These are phyloP conservation scores for Colletotrichum plurivorum DNA, from an alignment of 2,329 filamentous ascomycete species.

Conservation along the genomic window DNA sequence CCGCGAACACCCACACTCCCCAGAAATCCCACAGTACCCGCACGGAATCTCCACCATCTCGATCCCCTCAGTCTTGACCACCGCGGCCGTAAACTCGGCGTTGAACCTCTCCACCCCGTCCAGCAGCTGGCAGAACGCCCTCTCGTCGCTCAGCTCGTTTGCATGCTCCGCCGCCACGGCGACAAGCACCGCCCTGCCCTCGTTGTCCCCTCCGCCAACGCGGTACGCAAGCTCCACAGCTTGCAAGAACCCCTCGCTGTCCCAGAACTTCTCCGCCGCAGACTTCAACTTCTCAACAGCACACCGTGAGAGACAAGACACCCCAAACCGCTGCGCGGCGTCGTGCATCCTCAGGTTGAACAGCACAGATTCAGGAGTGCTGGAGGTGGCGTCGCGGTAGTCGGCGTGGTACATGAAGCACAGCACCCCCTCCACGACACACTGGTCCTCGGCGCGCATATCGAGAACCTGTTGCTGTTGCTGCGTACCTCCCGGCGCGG, in stretches of 20 bases:
- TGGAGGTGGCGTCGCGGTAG: constrained; percentile 1
- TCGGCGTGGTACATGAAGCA: constrained; percentile 1
- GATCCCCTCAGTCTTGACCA: neutral
- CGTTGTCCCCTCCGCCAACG: neutral
- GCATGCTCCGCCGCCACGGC: constrained; percentile 1
- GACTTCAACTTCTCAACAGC: neutral
- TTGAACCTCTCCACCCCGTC: neutral
- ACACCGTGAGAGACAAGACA: constrained; percentile 6
- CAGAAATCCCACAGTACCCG: neutral
- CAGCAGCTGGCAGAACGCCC: neutral
- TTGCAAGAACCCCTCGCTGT: neutral
- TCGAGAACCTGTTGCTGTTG: neutral
- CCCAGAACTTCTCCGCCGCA: constrained; percentile 1
- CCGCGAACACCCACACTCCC: neutral
- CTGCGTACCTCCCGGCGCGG: neutral
- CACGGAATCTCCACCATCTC: neutral
- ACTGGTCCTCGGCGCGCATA: neutral
- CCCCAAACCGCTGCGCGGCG: neutral
- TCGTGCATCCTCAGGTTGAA: neutral
- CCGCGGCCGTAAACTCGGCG: constrained; percentile 5
- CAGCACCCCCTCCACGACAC: neutral
- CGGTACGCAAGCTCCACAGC: neutral
- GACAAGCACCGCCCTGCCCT: neutral
- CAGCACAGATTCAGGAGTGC: neutral
- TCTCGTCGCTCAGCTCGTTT: neutral